Base-by-base conservation (phyloP, 2,329 filamentous ascomycete genomes). In the Claviceps sp. region DNA sequence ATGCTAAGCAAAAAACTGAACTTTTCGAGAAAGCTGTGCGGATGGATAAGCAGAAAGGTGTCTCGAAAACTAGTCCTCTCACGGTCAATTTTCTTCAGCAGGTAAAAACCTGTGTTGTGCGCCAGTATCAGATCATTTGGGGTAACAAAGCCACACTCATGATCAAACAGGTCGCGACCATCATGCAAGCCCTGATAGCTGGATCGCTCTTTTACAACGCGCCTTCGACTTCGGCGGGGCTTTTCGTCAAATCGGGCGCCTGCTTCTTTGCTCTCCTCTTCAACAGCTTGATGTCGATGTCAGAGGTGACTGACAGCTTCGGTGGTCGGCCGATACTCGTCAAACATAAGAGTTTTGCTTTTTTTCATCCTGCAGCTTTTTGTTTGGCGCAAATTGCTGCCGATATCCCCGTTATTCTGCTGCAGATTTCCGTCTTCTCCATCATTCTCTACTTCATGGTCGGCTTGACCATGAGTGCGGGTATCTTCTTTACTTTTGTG, bases 121-220 rank as follows among this genome's bases (percentile, higher is more conserved):
- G 83, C 4, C 81, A 85, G 56, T 85, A 84, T 55, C 79, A 84
- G 57, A 80, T 85, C 30, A 59, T 85, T 1, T 78, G 75, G 71
- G 81, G 81, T 42, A 81, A 85, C 63, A 82, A 81, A 57, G 70
- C 76, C 0, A 81, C 79, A 0, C 78, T 84, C 41, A 57, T 81
- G 55, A 80, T 84, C 65, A 83, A 82, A 60, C 80, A 84, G 57
- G 64, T 71, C 5, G 73, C 75, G 0, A 81, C 76, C 1, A 59
- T 85, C 7, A 58, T 72, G 0, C 78, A 84, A 58, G 80, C 82
- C 0, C 64, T 87, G 5, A 77, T 86, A 53, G 71, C 75, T 1
- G 82, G 82, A 6, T 85, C 81, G 0, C 70, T 86, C 3, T 87
- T 87, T 65, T 87, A 85, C 65, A 73, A 81, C 52, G 77, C 81